Percentiles rank a stretch among this genome's conserved stretches.
phyloP scores from a whole-genome alignment of 257 asterid species.

The Euphrasia confusa region DNA sequence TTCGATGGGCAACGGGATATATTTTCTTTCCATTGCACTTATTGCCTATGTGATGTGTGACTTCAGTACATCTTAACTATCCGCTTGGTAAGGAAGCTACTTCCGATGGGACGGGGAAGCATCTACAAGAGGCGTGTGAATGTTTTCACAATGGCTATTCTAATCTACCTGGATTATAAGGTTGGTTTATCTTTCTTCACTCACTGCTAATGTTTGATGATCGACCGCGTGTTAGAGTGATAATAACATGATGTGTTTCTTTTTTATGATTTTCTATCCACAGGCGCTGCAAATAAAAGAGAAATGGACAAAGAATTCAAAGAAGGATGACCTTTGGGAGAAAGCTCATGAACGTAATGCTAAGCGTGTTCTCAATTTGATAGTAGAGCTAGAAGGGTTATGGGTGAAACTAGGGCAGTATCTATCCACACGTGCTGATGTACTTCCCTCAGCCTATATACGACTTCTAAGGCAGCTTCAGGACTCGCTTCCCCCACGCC shows the following conservation, averaged over 20 bases:
- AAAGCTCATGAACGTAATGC: slow-evolving; percentile 95
- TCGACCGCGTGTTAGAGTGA: slow-evolving; percentile 17
- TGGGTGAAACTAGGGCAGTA: slow-evolving; percentile 99
- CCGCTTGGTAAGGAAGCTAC: slow-evolving; percentile 25
- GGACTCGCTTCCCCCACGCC: slow-evolving; percentile 97
- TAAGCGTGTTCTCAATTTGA: slow-evolving; percentile 69
- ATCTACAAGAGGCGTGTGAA: slow-evolving; percentile 79
- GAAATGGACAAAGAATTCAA: slow-evolving; percentile 65
- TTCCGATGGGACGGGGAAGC: slow-evolving; percentile 82
- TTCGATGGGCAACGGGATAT: background rate
- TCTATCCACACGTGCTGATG: slow-evolving; percentile 97
- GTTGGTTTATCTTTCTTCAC: slow-evolving; percentile 30
- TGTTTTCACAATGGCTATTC: slow-evolving; percentile 73
- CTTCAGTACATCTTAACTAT: slow-evolving; percentile 26
- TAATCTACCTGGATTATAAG: slow-evolving; percentile 91
- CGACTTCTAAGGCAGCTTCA: slow-evolving; percentile 80
- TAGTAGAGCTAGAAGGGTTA: slow-evolving; percentile 84
- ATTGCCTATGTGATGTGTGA: slow-evolving; percentile 4
- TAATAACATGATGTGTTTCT: slow-evolving; percentile 11
- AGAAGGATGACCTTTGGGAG: slow-evolving; percentile 76
- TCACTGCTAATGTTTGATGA: slow-evolving; percentile 17
- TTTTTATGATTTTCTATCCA: slow-evolving; percentile 22
- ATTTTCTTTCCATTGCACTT: background rate
- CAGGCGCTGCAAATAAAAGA: slow-evolving; percentile 83
- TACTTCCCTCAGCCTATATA: slow-evolving; percentile 88